A percentile compares a stretch with the other conserved stretches of the same genome.
phyloP scores from a whole-genome alignment of 176 grass and related monocot genomes.

The Eragrostis nindensis region DNA sequence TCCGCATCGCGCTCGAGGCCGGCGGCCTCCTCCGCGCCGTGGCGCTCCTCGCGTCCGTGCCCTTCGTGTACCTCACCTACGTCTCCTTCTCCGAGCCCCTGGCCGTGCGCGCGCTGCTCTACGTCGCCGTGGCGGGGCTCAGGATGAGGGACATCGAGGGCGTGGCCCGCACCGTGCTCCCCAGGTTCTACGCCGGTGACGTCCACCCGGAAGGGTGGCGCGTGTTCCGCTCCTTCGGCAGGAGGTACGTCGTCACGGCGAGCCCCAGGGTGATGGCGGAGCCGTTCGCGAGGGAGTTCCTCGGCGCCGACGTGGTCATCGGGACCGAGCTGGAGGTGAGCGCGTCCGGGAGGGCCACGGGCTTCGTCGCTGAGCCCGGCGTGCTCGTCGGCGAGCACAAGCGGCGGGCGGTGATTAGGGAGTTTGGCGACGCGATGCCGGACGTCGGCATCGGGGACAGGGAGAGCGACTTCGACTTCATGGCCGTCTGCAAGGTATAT shows the following conservation, averaged over 20 bases:
- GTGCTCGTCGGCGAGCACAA: constrained; percentile 66
- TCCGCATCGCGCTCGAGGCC: constrained; percentile 83
- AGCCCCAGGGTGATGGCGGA: constrained; percentile 67
- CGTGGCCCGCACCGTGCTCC: constrained; percentile 69
- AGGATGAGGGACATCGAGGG: constrained; percentile 51
- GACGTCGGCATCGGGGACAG: constrained; percentile 72
- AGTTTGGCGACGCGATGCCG: constrained; percentile 59
- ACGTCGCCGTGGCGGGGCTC: constrained; percentile 64
- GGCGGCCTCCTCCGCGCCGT: constrained; percentile 64
- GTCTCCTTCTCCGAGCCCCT: constrained; percentile 67
- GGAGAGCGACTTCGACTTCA: constrained; percentile 77
- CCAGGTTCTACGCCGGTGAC: constrained; percentile 81
- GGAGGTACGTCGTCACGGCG: constrained; percentile 65
- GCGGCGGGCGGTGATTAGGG: constrained; percentile 57
- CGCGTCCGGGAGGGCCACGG: constrained; percentile 54
- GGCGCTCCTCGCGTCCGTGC: constrained; percentile 59
- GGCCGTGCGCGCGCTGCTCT: constrained; percentile 62
- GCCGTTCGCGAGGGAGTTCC: constrained; percentile 63
- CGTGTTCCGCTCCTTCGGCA: constrained; percentile 69
- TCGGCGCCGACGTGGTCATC: constrained; percentile 62
- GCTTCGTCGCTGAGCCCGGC: constrained; percentile 49
- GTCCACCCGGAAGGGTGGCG: constrained; percentile 92
- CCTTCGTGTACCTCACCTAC: constrained; percentile 74
- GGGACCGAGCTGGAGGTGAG: constrained; percentile 74
- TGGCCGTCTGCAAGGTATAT: constrained; percentile 74